Percentiles rank a stretch among this genome's conserved stretches.
These are phyloP conservation scores for Oldenlandia corymbosa DNA, from an alignment of 257 asterid genomes.

Conservation along the genomic window DNA sequence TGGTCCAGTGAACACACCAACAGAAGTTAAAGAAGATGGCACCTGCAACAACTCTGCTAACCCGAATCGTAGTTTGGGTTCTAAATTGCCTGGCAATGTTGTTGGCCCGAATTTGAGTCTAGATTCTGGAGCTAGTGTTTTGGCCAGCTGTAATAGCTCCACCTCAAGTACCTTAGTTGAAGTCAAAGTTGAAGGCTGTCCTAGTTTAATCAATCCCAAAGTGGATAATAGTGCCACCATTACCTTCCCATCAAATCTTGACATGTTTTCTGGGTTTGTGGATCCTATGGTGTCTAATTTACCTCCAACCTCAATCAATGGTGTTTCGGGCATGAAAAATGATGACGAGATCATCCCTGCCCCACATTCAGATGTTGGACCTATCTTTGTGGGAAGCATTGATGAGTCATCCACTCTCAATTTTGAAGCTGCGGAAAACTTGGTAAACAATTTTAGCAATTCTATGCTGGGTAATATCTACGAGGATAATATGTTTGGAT, in stretches of 20 bases:
- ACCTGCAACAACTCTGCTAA: conserved; percentile 17
- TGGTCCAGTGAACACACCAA: conserved; percentile 26
- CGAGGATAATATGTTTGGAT: conserved; percentile 16
- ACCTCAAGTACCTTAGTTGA: conserved; percentile 5
- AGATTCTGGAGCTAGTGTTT: background rate
- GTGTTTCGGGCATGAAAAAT: conserved; percentile 19
- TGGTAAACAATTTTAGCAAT: conserved; percentile 21
- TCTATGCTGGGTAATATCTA: conserved; percentile 24
- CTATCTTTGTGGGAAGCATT: conserved; percentile 22
- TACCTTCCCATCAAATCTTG: background rate
- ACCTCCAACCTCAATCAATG: conserved; percentile 33
- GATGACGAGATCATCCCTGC: conserved; percentile 21
- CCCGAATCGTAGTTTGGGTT: conserved; percentile 7
- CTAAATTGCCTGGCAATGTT: conserved; percentile 26
- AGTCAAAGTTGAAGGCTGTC: conserved; percentile 8
- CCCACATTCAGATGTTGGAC: conserved; percentile 27
- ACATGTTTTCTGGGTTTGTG: background rate
- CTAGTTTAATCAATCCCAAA: conserved; percentile 1
- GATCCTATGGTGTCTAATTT: conserved; percentile 19
- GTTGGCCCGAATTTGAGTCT: conserved; percentile 2
- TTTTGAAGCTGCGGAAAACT: conserved; percentile 25
- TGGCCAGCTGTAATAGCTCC: conserved; percentile 22
- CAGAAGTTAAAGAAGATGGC: conserved; percentile 29
- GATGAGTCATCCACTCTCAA: conserved; percentile 27
- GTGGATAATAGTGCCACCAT: background rate